Evolutionary conservation across 352 stramenopile species (phyloP).

Genomic region (Aphanomyces cochlioides): DNA sequence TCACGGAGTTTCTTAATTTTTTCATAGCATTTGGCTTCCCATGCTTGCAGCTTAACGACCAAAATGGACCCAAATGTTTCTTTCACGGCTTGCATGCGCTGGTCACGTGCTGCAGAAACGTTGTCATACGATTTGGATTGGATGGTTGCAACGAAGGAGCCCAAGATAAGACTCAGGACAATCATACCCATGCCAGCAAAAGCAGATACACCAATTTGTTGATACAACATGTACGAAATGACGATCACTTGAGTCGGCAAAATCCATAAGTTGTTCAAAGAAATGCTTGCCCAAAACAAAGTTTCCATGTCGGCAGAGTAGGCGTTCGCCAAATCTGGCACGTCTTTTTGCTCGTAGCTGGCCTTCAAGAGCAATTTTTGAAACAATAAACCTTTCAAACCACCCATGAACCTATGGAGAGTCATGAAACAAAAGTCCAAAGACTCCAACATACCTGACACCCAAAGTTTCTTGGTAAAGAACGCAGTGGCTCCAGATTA

Average conservation of each 20-base stretch:
- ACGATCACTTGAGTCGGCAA: conserved; percentile 52
- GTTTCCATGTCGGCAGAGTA: conserved; percentile 13
- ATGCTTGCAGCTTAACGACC: conserved; percentile 90
- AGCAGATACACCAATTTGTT: conserved; percentile 46
- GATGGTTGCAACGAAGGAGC: conserved; percentile 35
- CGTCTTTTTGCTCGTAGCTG: too few relatives aligned
- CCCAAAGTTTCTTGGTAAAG: conserved; percentile 12
- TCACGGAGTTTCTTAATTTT: conserved; percentile 43
- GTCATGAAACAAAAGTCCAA: background rate
- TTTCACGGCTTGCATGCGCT: conserved; percentile 44
- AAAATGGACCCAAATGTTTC: conserved; percentile 60
- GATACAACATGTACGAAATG: conserved; percentile 47
- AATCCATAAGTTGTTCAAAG: conserved; percentile 43
- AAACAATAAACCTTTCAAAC: background rate
- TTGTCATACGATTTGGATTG: conserved; percentile 26
- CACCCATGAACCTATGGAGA: background rate
- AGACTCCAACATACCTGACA: background rate
- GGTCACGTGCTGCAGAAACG: conserved; percentile 36
- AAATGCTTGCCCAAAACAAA: conserved; percentile 13
- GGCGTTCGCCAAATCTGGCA: conserved; percentile 7
- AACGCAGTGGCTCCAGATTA: background rate
- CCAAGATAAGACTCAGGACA: conserved; percentile 82
- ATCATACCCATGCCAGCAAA: conserved; percentile 42
- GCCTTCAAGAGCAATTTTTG: too few relatives aligned
- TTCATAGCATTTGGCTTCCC: conserved; percentile 77